Evolutionary conservation across 2,329 filamentous ascomycete genomes (phyloP), one percentile per base, ranked within the genome.

Genomic region (Fusarium scirpi): DNA sequence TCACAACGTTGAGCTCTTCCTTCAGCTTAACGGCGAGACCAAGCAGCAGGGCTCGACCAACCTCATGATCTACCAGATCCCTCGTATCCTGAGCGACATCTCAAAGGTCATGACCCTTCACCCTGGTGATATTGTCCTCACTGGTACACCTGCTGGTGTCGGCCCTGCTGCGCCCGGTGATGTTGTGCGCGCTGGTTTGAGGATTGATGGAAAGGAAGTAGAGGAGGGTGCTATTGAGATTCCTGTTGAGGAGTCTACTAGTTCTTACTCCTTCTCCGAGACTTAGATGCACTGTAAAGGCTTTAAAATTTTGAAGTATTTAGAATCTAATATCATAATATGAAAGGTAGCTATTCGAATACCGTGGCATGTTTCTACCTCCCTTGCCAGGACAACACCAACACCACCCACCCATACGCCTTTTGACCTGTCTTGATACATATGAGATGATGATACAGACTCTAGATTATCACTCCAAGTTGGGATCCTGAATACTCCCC

Each of bases 71-170:
- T 97, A 97, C 86, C 87, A 88, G 62, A 96, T 99, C 76, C 94
- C 95, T 24, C 86, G 93, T 73, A 90, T 97, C 70, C 81, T 99
- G 77, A 92, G 91, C 76, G 94, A 98, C 83, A 97, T 99, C 78
- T 96, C 93, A 71, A 91, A 91, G 79, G 94, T 98, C 62, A 98
- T 98, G 94, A 94, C 94, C 11, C 85, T 99, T 63, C 91, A 97
- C 81, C 89, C 92, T 76, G 96, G 95, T 51, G 96, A 99, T 80
- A 90, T 99, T 76, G 90, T 99, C 51, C 83, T 99, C 74, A 99
- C 96, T n/a, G 96, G 96, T 20, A 99, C 96, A 53, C 96, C 96
- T 52, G 98, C 98, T 83, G 96, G 96, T 15, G 96, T 99, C 3
- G 96, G 96, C 2, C 86, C 90, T 22, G 94, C 97, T 3, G 89